phyloP scores from a whole-genome alignment of 345 rosid genomes.

The Murraya koenigii region DNA sequence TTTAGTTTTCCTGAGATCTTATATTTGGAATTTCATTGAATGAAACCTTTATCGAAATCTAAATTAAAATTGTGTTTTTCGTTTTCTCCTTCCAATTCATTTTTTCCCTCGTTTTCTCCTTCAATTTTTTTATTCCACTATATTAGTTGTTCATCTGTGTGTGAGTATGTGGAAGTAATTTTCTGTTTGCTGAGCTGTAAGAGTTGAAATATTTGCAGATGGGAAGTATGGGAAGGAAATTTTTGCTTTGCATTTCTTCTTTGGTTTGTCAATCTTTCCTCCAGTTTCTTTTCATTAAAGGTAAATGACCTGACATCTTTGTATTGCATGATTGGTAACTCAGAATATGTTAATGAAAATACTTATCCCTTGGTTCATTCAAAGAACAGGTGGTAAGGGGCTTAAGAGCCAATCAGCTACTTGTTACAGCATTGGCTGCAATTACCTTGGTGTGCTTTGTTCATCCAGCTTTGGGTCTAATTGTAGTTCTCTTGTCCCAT shows the following conservation, averaged over 20 bases:
- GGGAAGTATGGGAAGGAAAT: conserved; percentile 56
- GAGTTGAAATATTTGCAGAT: conserved; percentile 47
- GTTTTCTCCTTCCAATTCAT: background rate
- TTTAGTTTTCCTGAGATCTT: conserved; percentile 4
- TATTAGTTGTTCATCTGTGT: conserved; percentile 4
- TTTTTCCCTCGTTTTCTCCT: background rate
- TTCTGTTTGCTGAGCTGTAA: conserved; percentile 10
- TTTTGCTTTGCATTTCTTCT: conserved; percentile 42
- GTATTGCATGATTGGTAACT: background rate
- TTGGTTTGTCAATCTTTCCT: conserved; percentile 60
- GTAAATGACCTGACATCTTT: conserved; percentile 27
- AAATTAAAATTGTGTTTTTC: background rate
- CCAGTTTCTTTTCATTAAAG: conserved; percentile 65
- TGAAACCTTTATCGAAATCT: background rate
- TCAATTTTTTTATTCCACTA: background rate
- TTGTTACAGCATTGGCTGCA: conserved; percentile 52
- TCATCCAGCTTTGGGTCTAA: conserved; percentile 90
- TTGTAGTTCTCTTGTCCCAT: conserved; percentile 58
- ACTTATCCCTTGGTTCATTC: conserved; percentile 7
- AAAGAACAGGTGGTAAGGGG: conserved; percentile 66
- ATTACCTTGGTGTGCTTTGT: conserved; percentile 64
- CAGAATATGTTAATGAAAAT: background rate
- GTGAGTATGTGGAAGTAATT: background rate
- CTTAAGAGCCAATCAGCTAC: conserved; percentile 55
- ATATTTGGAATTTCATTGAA: background rate